Evolutionary conservation across 2,329 filamentous ascomycete species (phyloP).

Genomic region (Metarhizium anisopliae): DNA sequence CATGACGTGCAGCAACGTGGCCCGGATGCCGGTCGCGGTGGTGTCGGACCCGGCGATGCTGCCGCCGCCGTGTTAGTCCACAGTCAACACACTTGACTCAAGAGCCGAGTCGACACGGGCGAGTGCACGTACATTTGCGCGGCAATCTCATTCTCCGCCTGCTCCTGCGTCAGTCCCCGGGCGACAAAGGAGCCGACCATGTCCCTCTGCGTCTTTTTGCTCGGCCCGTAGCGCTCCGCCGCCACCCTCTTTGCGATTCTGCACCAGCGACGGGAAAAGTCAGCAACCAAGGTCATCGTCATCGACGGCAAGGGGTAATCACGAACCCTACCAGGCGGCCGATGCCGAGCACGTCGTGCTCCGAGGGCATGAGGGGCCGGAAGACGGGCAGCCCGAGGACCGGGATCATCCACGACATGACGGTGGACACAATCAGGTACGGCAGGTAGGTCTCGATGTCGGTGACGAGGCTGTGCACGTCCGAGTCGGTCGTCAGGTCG

Average conservation of each 20-base stretch:
- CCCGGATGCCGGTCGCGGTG: constrained; percentile 44
- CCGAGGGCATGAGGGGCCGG: constrained; percentile 30
- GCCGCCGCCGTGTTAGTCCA: neutral
- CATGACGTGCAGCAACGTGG: constrained; percentile 42
- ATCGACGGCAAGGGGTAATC: neutral
- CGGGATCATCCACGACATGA: constrained; percentile 14
- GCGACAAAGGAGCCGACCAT: constrained; percentile 40
- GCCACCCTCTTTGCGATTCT: constrained; percentile 36
- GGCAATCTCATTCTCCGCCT: constrained; percentile 35
- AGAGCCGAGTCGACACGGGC: no score
- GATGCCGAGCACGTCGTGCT: constrained; percentile 27
- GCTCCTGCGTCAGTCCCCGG: constrained; percentile 27
- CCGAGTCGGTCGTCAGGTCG: constrained; percentile 36
- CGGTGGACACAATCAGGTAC: constrained; percentile 12
- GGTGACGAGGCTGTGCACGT: constrained; percentile 39
- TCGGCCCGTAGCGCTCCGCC: constrained; percentile 33
- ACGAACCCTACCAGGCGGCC: constrained; percentile 36
- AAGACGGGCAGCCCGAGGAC: constrained; percentile 31
- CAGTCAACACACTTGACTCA: no score
- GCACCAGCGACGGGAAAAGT: neutral
- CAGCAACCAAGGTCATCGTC: no score
- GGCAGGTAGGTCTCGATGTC: constrained; percentile 24
- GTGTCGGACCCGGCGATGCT: constrained; percentile 49
- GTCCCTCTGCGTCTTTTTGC: constrained; percentile 34
- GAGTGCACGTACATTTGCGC: constrained; percentile 21